These are phyloP conservation scores for Chlamydomonas reinhardtii DNA, from an alignment of 163 green algal species.

Conservation along the genomic window DNA sequence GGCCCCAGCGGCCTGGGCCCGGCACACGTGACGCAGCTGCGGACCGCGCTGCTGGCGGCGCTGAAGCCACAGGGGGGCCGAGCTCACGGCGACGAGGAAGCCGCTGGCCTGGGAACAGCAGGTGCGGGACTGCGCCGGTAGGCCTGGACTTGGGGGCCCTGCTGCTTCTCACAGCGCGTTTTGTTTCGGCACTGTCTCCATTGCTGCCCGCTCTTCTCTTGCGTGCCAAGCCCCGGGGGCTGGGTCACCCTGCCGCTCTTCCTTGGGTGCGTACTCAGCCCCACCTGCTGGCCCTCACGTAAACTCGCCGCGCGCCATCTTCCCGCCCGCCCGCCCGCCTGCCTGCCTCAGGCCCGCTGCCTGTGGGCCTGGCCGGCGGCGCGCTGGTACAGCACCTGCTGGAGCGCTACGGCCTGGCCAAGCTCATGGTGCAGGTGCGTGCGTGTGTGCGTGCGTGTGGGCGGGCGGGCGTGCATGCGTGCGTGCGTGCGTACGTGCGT, in stretches of 20 bases:
- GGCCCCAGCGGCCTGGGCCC: neutral
- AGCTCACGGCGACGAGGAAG: neutral
- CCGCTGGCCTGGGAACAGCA: too few relatives aligned
- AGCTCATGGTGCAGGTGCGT: slow-evolving; percentile 40
- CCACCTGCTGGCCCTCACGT: too few relatives aligned
- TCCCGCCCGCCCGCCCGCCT: too few relatives aligned
- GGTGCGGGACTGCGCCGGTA: too few relatives aligned
- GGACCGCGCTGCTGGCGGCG: neutral
- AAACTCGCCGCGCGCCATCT: too few relatives aligned
- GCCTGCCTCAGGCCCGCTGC: slow-evolving; percentile 9
- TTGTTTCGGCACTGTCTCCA: too few relatives aligned
- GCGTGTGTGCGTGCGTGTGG: neutral
- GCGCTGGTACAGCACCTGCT: slow-evolving; percentile 34
- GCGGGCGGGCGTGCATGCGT: neutral
- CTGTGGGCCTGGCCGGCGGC: neutral
- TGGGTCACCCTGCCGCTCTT: too few relatives aligned
- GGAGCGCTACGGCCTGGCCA: slow-evolving; percentile 41
- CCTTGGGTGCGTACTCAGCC: too few relatives aligned
- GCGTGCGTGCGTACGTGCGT: neutral
- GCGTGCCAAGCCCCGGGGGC: too few relatives aligned
- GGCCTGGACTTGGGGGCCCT: too few relatives aligned
- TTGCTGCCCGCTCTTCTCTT: too few relatives aligned
- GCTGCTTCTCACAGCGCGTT: too few relatives aligned
- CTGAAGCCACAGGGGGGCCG: neutral
- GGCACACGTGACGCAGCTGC: slow-evolving; percentile 10